These are phyloP conservation scores for Camellia lanceoleosa DNA, from an alignment of 148 eudicot species.

Conservation along the genomic window DNA sequence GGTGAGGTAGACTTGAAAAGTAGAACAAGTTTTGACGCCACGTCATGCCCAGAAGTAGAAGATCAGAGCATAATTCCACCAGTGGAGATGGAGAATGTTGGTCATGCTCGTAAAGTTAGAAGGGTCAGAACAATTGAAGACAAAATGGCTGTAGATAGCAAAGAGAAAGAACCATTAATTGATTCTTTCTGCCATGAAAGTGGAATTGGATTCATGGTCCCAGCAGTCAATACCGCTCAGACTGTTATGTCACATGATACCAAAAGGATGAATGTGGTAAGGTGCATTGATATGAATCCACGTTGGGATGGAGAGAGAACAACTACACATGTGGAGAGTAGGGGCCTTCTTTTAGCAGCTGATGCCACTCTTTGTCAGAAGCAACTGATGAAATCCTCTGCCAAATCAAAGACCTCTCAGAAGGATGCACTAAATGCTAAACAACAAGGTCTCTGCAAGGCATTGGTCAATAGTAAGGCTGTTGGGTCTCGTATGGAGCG, in stretches of 20 bases:
- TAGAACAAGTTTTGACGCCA: conserved; percentile 8
- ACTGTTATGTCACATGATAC: neutral
- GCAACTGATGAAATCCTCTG: conserved; percentile 21
- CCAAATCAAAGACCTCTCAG: conserved; percentile 21
- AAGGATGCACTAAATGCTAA: conserved; percentile 26
- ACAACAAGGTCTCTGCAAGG: conserved; percentile 22
- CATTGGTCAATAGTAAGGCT: conserved; percentile 20
- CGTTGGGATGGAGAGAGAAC: conserved; percentile 12
- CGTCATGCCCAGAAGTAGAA: conserved; percentile 28
- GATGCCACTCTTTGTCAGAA: conserved; percentile 20
- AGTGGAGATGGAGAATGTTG: conserved; percentile 20
- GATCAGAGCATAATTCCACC: conserved; percentile 22
- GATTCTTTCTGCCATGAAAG: conserved; percentile 19
- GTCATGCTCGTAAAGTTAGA: conserved; percentile 16
- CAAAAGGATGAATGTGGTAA: conserved; percentile 5
- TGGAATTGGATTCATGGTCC: conserved; percentile 10
- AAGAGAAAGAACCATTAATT: conserved; percentile 21
- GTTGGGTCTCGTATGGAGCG: conserved; percentile 16
- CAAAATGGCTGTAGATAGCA: conserved; percentile 19
- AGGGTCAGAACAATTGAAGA: conserved; percentile 15
- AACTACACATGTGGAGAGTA: conserved; percentile 14
- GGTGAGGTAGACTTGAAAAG: conserved; percentile 9
- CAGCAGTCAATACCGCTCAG: conserved; percentile 12
- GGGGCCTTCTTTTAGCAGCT: conserved; percentile 20
- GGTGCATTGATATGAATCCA: conserved; percentile 8